phyloP scores from a whole-genome alignment of 2,329 filamentous ascomycete genomes.

The Chrysoporthe puriensis region DNA sequence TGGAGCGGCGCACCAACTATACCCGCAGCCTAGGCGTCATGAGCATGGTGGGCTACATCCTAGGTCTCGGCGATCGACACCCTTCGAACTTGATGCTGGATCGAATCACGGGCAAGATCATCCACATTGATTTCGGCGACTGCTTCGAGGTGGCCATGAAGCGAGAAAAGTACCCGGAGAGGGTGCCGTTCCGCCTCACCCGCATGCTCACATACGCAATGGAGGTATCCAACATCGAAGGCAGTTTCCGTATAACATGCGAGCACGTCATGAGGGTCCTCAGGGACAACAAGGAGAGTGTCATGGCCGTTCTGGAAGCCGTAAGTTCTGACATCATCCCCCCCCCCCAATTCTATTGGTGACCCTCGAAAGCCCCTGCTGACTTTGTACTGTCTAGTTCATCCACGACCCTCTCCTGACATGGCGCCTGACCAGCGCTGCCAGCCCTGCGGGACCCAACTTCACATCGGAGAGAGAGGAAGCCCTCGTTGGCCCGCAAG shows the following conservation, averaged over 20 bases:
- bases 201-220: slow-evolving; percentile 99
- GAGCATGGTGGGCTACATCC: slow-evolving; percentile 99
- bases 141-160: slow-evolving; percentile 99
- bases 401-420: slow-evolving; percentile 99
- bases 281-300: slow-evolving; percentile 94
- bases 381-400: slow-evolving; percentile 62
- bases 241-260: slow-evolving; percentile 96
- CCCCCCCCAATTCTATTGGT: neutral
- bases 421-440: slow-evolving; percentile 79
- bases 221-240: slow-evolving; percentile 99
- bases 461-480: slow-evolving; percentile 65
- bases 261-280: slow-evolving; percentile 98
- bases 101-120: slow-evolving; percentile 91
- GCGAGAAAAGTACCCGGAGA: slow-evolving; percentile 96
- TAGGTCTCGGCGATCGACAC: slow-evolving; percentile 94
- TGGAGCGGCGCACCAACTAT: slow-evolving; percentile 97
- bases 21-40: slow-evolving; percentile 96
- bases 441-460: slow-evolving; percentile 67
- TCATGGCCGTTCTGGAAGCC: slow-evolving; percentile 97
- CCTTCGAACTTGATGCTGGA: slow-evolving; percentile 98
- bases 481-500: slow-evolving; percentile 52
- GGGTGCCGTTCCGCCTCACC: slow-evolving; percentile 95
- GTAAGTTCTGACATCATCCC: slow-evolving; percentile 58
- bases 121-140: slow-evolving; percentile 99
- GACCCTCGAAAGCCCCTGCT: slow-evolving; percentile 25